Base-by-base conservation (phyloP, 1,139 yeast species). In the Blastobotrys proliferans region DNA sequence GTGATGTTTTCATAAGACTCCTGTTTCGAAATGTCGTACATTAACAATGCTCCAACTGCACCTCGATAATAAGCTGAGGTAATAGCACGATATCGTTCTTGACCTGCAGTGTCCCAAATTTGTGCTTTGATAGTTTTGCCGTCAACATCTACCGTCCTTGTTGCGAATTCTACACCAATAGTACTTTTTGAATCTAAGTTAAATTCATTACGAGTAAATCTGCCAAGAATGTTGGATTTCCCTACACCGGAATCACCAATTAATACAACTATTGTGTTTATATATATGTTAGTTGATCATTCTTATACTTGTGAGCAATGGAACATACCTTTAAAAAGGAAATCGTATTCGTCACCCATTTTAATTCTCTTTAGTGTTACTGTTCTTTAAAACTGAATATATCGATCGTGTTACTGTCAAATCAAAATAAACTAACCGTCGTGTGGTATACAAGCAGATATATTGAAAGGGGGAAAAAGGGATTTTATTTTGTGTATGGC, bases 61-160 rank as follows among this genome's bases (percentile, higher is more conserved):
- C 98, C 98, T 62, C 98, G 77, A 66, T 92, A 92, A 70, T 92
- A 92, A 11, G 97, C 98, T 49, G 94, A 82, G 31, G 98, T 94
- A 61, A 92, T 92, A 41, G 98, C 97, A 58, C 98, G 79, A 71
- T 92, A 92, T 63, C 98, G 79, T 68, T 92, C 98, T 71, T 92
- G 98, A 48, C 98, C 98, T 1, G 98, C 98, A 22, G 98, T 92
- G 66, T 92, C 98, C 98, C 98, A 92, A 61, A 92, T 88, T 67
- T 94, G 98, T 6, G 97, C 97, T 67, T 92, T 92, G 60, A 94
- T 88, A 61, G 94, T 76, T 67, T 90, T 92, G 48, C 94, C 95
- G 58, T 92, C 97, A 45, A 92, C 90, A 58, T 85, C 94, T 45
- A 92, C 80, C 2, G 97, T 90, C 64, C 97, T 77, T 30, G 97